A percentile compares a stretch with the other conserved stretches of the same genome.
These are phyloP conservation scores for Pseudomassariella vexata DNA, from an alignment of 2,329 filamentous ascomycete species.

Conservation along the genomic window DNA sequence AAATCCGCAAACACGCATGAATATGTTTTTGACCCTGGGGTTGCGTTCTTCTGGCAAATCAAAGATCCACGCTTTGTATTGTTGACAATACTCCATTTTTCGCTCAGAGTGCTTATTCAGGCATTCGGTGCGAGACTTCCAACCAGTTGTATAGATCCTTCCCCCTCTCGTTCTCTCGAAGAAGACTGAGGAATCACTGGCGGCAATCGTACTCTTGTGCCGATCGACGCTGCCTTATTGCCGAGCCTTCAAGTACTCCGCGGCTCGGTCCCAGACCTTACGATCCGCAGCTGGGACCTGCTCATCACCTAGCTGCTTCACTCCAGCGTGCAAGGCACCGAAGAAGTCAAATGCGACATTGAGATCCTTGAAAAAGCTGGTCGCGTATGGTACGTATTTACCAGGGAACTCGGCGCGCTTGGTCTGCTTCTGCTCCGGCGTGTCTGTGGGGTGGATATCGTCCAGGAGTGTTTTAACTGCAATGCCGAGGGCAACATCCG, in stretches of 20 bases:
- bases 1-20: no score
- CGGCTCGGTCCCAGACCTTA: slow-evolving; percentile 49
- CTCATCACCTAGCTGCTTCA: slow-evolving; percentile 46
- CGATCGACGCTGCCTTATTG: slow-evolving; percentile 15
- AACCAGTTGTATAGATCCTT: no score
- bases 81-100: no score
- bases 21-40: no score
- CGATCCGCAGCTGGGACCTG: slow-evolving; percentile 42
- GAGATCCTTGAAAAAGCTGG: slow-evolving; percentile 54
- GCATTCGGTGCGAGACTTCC: no score
- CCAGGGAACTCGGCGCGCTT: slow-evolving; percentile 46
- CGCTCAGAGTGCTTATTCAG: no score
- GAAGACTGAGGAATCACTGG: no score
- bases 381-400: slow-evolving; percentile 52
- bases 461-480: slow-evolving; percentile 76
- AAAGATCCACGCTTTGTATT: no score
- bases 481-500: slow-evolving; percentile 71
- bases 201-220: no score
- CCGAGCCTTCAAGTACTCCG: slow-evolving; percentile 41
- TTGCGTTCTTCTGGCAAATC: no score
- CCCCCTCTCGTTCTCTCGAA: no score
- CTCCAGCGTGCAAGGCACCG: slow-evolving; percentile 48
- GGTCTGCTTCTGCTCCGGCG: slow-evolving; percentile 36
- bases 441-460: slow-evolving; percentile 57
- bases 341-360: slow-evolving; percentile 53